Evolutionary conservation across 2,329 filamentous ascomycete genomes (phyloP), one percentile per base, ranked within the genome.

Genomic region (Rachicladosporium sp.): DNA sequence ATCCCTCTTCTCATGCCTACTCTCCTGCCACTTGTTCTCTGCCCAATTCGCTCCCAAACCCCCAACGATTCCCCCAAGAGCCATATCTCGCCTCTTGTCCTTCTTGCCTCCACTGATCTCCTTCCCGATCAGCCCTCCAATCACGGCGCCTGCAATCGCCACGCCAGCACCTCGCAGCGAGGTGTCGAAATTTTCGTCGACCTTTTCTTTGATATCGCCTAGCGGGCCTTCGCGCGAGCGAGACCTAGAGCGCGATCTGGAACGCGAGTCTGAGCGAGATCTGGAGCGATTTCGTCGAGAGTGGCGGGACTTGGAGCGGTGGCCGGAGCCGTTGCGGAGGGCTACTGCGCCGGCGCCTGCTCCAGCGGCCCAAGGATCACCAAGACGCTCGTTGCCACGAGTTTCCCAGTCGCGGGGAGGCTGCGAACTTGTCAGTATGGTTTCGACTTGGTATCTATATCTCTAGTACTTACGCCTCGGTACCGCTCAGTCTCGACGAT

Each of bases 171-270:
- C 57, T 36, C 51, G 49, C 33, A 37, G 39, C 9, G 48, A 48
- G 6, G 54, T 56, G 43, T 57, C 54, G 45, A 59, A 60, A n/a
- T 46, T 46, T 12, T 56, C 51, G 38, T 55, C 50, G 33, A 60
- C 42, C 38, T 54, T 55, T 27, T 48, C 54, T n/a, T 40, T 35
- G 32, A 50, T 47, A 15, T 48, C 49, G 15, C 15, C 15, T 19
- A 19, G 15, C 15, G 15, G 15, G 15, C 15, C 15, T 19, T 19
- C 15, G 15, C 5, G 15, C 29, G 40, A 44, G 13, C 48, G 45
- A 6, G 49, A 52, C 21, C 48, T 43, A 29, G 48, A 52, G 23
- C 51, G 47, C 19, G 49, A 54, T 11, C 49, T 48, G 1, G 51
- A 41, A 10, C 41, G 42, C 4, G 38, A 50, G 41, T 43, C 37